These are phyloP conservation scores for Lophiotrema nucula DNA, from an alignment of 495 filamentous ascomycete genomes.

Conservation along the genomic window DNA sequence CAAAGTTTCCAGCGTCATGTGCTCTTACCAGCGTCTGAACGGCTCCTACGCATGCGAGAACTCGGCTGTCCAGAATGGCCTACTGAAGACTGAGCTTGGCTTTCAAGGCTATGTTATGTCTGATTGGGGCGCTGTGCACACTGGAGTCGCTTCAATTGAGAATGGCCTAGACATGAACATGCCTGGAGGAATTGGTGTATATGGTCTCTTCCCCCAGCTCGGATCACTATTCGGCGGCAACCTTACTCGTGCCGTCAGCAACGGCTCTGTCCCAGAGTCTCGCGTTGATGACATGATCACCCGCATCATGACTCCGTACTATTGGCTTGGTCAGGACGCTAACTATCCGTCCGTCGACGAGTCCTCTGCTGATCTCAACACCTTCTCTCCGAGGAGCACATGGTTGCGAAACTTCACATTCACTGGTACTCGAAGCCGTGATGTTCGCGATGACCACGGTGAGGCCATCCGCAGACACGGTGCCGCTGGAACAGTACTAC, in stretches of 20 bases:
- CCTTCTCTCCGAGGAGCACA: constrained; percentile 5
- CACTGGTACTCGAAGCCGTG: constrained; percentile 20
- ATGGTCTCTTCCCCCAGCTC: constrained; percentile 7
- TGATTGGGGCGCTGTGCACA: constrained; percentile 36
- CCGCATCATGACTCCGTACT: constrained; percentile 42
- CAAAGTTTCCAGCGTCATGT: constrained; percentile 37
- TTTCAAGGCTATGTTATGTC: constrained; percentile 52
- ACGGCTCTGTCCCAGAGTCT: constrained; percentile 31
- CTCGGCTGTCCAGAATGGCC: constrained; percentile 44
- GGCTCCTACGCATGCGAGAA: constrained; percentile 40
- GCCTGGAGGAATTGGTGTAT: constrained; percentile 30
- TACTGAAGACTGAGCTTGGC: constrained; percentile 54
- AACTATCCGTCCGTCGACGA: constrained; percentile 33
- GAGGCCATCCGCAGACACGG: constrained; percentile 55
- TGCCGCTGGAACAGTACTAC: constrained; percentile 56
- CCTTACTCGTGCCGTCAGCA: constrained; percentile 32
- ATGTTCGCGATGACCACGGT: constrained; percentile 54
- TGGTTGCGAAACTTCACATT: constrained; percentile 9
- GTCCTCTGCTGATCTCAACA: constrained; percentile 12
- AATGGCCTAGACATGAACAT: constrained; percentile 40
- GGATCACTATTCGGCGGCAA: constrained; percentile 37
- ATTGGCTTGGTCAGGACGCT: constrained; percentile 33
- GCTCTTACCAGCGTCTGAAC: constrained; percentile 43
- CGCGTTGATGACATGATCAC: constrained; percentile 39
- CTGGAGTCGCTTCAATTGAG: constrained; percentile 22